Evolutionary conservation across 2,329 filamentous ascomycete genomes (phyloP).

Genomic region (Arachnomyces sp.): DNA sequence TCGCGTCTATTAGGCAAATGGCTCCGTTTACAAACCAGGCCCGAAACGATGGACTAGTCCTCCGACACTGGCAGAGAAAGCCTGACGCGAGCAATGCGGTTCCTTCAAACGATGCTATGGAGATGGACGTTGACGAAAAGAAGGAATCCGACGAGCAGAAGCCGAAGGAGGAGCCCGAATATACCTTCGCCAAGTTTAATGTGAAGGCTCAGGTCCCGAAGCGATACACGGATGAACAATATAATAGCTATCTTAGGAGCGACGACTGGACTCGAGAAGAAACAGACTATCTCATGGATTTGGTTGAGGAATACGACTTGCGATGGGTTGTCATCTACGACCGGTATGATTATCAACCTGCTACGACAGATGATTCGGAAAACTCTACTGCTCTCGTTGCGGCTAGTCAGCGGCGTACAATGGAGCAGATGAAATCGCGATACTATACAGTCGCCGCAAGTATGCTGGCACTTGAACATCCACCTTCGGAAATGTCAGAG

Average conservation of each 20-base stretch:
- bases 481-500: constrained; percentile 77
- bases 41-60: constrained; percentile 60
- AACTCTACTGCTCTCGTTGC: constrained; percentile 43
- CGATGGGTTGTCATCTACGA: constrained; percentile 91
- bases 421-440: constrained; percentile 86
- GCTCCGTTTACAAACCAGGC: constrained; percentile 70
- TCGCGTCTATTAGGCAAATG: constrained; percentile 60
- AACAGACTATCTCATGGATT: constrained; percentile 78
- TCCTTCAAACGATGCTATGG: constrained; percentile 28
- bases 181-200: constrained; percentile 78
- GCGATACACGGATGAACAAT: constrained; percentile 76
- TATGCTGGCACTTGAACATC: constrained; percentile 73
- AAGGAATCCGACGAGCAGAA: constrained; percentile 28
- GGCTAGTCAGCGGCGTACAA: constrained; percentile 50
- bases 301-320: constrained; percentile 72
- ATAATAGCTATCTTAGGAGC: constrained; percentile 64
- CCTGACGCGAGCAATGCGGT: constrained; percentile 36
- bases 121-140: constrained; percentile 33
- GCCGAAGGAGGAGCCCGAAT: constrained; percentile 36
- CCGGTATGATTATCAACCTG: constrained; percentile 64
- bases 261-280: constrained; percentile 85
- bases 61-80: constrained; percentile 76
- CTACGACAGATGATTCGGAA: constrained; percentile 19
- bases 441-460: constrained; percentile 83
- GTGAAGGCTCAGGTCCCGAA: constrained; percentile 68